phyloP scores from a whole-genome alignment of 2,329 filamentous ascomycete genomes.

The Bipolaris bicolor region DNA sequence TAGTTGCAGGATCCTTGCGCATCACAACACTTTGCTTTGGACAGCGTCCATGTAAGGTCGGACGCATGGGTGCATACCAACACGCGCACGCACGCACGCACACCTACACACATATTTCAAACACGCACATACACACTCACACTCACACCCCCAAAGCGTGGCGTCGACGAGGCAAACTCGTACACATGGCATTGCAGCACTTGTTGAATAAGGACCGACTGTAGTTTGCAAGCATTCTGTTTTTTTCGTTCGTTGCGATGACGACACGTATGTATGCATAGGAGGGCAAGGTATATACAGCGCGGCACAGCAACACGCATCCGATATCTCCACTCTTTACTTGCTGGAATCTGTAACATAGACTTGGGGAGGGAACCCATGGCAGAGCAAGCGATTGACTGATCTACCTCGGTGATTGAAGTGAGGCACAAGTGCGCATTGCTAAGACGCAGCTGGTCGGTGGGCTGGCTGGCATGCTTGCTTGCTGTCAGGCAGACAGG shows the following conservation, averaged over 20 bases:
- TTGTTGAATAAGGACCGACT: constrained; percentile 20
- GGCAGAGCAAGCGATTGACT: constrained; percentile 13
- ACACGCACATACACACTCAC: background rate
- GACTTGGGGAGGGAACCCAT: background rate
- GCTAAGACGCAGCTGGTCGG: constrained; percentile 1
- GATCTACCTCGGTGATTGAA: constrained; percentile 24
- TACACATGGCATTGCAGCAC: constrained; percentile 33
- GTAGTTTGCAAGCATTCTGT: constrained; percentile 5
- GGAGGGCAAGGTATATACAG: constrained; percentile 10
- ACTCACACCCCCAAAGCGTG: constrained; percentile 4
- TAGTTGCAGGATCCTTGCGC: constrained; percentile 1
- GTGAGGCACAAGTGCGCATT: constrained; percentile 13
- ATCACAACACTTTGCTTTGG: constrained; percentile 19
- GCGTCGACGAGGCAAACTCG: constrained; percentile 27
- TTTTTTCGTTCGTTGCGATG: constrained; percentile 25
- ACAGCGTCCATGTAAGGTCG: constrained; percentile 10
- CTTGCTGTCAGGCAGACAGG: background rate
- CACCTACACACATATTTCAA: background rate
- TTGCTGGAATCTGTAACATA: constrained; percentile 9
- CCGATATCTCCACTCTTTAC: constrained; percentile 20
- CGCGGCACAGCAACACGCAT: constrained; percentile 21
- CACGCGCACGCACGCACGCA: background rate
- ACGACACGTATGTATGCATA: constrained; percentile 37
- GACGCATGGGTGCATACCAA: constrained; percentile 2
- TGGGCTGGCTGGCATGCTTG: background rate